Evolutionary conservation across 352 stramenopile genomes (phyloP).

Genomic region (Globisporangium megalacanthum): DNA sequence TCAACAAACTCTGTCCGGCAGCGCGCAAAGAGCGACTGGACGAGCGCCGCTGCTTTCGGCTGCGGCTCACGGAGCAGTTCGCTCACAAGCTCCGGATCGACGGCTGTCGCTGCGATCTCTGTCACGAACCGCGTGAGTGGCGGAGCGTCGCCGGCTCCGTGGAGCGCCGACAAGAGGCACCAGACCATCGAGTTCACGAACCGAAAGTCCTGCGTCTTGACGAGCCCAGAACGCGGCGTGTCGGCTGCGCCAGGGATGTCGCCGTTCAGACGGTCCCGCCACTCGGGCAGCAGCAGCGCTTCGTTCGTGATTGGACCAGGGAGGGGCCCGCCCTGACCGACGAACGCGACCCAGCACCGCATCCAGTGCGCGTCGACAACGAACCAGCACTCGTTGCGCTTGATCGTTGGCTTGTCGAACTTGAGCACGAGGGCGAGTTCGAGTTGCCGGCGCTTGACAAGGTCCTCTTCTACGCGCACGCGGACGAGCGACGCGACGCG

Average conservation of each 20-base stretch:
- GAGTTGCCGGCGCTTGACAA: constrained; percentile 55
- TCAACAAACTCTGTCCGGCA: constrained; percentile 23
- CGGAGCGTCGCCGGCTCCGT: constrained; percentile 50
- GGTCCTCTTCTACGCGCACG: constrained; percentile 21
- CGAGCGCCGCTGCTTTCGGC: constrained; percentile 35
- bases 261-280: constrained; percentile 21
- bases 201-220: constrained; percentile 55
- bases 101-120: constrained; percentile 37
- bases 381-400: constrained; percentile 72
- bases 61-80: constrained; percentile 33
- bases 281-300: constrained; percentile 33
- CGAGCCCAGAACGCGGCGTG: constrained; percentile 31
- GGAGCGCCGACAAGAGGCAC: constrained; percentile 56
- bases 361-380: constrained; percentile 66
- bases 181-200: constrained; percentile 74
- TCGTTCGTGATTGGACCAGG: constrained; percentile 69
- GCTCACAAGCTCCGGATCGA: constrained; percentile 28
- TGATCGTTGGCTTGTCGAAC: constrained; percentile 47
- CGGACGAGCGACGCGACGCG: constrained; percentile 3
- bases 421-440: constrained; percentile 62
- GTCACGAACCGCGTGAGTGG: constrained; percentile 19
- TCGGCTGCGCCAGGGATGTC: constrained; percentile 36
- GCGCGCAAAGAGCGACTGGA: constrained; percentile 36
- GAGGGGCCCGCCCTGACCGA: constrained; percentile 35
- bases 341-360: constrained; percentile 51